Evolutionary conservation across 768 basidiomycete genomes (phyloP), one percentile per base, ranked within the genome.

Genomic region (Plicaturopsis crispa): DNA sequence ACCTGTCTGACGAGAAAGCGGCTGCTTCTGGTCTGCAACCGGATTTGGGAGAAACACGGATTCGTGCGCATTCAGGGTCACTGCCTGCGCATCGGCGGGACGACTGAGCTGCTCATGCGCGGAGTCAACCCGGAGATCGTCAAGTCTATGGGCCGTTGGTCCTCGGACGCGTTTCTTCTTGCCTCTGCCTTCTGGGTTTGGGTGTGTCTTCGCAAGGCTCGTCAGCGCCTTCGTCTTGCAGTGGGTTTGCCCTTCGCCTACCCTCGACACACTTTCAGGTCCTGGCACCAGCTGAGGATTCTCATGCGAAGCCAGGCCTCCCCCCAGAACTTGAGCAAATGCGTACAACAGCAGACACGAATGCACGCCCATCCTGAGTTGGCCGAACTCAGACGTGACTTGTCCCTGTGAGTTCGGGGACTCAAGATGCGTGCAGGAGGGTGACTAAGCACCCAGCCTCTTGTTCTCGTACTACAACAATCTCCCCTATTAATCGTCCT

Each of bases 71-170:
- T 36, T 5, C 24, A 42, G 1, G 57, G 52, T 1, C 51, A 57
- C 28, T 36, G 36, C 28, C 59, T 59, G 38, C 40, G 48, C 5
- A 60, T 57, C 16, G 57, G 58, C 0, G 54, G 58, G 4, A 57
- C 57, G 4, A 54, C 52, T 2, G 34, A 50, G 6, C 18, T 50
- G 7, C 42, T 56, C 1, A n/a, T 48, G 0, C 8, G 23, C 0
- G 47, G 53, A 0, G 46, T 57, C 1, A 20, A 40, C 1, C 51
- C 52, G 1, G 40, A 53, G 5, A 36, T 59, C 0, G 50, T 59
- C 4, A 50, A 46, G 33, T 31, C 33, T 2, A 23, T 47, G n/a
- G 53, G 55, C 0, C 16, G 41, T 2, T 59, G 54, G 57, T 46
- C 48, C 0, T 59, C 52, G 1, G 42, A 44, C 6, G 41, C 54